Base-by-base conservation (phyloP, 2,329 filamentous ascomycete species). In the Tolypocladium endophyticum region DNA sequence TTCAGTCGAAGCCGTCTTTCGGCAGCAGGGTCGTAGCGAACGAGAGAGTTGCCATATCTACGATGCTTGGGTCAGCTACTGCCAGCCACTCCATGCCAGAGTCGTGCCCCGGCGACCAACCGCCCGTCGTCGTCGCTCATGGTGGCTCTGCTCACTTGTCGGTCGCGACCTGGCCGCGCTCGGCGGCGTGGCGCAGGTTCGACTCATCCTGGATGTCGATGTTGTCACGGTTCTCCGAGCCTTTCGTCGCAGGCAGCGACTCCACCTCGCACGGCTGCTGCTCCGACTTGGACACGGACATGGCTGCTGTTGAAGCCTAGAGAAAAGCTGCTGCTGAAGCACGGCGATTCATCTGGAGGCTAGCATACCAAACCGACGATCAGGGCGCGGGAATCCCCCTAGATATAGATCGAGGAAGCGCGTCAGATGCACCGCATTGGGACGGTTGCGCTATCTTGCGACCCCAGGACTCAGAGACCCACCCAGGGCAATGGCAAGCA, bases 1-100 rank as follows among this genome's bases (percentile, higher is more conserved):
- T 89, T 89, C 66, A 74, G 72, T 9, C 85, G 76, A 30, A 89
- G 75, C 57, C 76, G 79, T 9, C 77, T 70, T 67, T 88, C 87
- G 2, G 81, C 83, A 35, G 72, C 76, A 3, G 76, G 73, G 64
- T 87, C 84, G 64, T 86, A 82, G n/a, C 76, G 64, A 16, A 84
- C 69, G 3, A 82, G 72, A 0, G 81, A 67, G 35, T 76, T 70
- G 25, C 81, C 81, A 67, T 82, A 78, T 64, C 77, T 79, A 33
- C 18, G 14, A 14, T 20, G 11, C 7, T 20, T 12, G 20, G 11
- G 18, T 58, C 25, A 60, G 58, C 23, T 20, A 20, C 18, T 9
- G 47, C 9, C 30, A 23, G 30, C 9, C 30, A 20, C 11, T 23
- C 18, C 30, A 35, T n/a, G 50, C 18, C 20, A 33, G 50, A 7